These are phyloP conservation scores for Ophiostoma triangulosporum DNA, from an alignment of 2,329 filamentous ascomycete genomes.

Conservation along the genomic window DNA sequence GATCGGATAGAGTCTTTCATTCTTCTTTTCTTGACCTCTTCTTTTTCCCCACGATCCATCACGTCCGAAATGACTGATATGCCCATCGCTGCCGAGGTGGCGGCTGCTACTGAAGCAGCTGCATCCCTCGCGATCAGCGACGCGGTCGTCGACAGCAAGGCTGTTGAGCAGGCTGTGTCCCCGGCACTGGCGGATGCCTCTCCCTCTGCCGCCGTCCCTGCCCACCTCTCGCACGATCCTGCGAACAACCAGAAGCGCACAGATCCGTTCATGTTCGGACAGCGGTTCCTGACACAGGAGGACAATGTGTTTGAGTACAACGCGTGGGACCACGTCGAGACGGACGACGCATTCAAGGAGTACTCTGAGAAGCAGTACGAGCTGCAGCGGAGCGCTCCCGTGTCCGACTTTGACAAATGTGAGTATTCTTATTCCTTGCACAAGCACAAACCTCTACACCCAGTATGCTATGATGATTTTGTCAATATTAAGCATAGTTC, in stretches of 20 bases:
- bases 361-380: slow-evolving; percentile 76
- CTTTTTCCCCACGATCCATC: not conserved
- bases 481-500: slow-evolving; percentile 54
- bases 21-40: not conserved
- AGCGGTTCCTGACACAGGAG: slow-evolving; percentile 65
- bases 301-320: slow-evolving; percentile 96
- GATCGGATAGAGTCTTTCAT: slow-evolving; percentile 10
- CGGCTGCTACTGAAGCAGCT: slow-evolving; percentile 6
- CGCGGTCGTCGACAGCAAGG: not conserved
- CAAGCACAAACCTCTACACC: not conserved
- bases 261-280: slow-evolving; percentile 93
- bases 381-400: slow-evolving; percentile 72
- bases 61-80: slow-evolving; percentile 8
- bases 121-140: slow-evolving; percentile 10
- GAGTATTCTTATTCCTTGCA: slow-evolving; percentile 17
- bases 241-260: slow-evolving; percentile 66
- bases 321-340: slow-evolving; percentile 96
- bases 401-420: slow-evolving; percentile 87
- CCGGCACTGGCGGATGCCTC: not conserved
- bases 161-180: not conserved
- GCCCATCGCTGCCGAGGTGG: slow-evolving; percentile 4
- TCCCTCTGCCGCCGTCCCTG: slow-evolving; percentile 23
- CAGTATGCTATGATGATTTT: slow-evolving; percentile 28
- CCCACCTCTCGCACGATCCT: slow-evolving; percentile 59
- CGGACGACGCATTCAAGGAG: slow-evolving; percentile 74